A percentile compares a stretch with the other conserved stretches of the same genome.
Conservation (phyloP, 441 rosid genomes). For the Croton laevigatus region DNA sequence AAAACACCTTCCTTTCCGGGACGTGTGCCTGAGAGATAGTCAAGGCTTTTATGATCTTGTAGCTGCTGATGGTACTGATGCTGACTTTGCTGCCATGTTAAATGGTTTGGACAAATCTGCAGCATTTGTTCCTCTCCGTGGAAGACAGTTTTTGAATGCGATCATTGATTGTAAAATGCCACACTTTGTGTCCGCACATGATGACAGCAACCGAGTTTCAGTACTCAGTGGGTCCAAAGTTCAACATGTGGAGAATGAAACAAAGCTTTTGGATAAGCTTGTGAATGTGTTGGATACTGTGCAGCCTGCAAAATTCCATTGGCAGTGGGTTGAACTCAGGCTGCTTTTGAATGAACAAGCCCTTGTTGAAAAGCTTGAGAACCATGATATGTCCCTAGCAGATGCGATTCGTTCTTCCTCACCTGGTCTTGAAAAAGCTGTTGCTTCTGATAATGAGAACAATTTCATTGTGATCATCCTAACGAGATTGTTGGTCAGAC, state of each 20-base stretch:
- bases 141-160: constrained; percentile 85
- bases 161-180: constrained; percentile 84
- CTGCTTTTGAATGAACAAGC: constrained; percentile 97
- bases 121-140: constrained; percentile 90
- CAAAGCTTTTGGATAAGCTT: constrained; percentile 79
- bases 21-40: constrained; percentile 88
- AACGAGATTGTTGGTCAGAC: constrained; percentile 95
- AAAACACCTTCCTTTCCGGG: constrained; percentile 86
- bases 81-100: constrained; percentile 72
- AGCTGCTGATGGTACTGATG: constrained; percentile 79
- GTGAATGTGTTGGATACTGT: constrained; percentile 75
- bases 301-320: constrained; percentile 98
- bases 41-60: constrained; percentile 83
- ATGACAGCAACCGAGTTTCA: constrained; percentile 49
- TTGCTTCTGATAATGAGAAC: constrained; percentile 90
- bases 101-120: constrained; percentile 74
- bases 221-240: constrained; percentile 51
- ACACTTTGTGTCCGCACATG: constrained; percentile 42
- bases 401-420: constrained; percentile 80
- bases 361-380: constrained; percentile 78
- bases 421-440: constrained; percentile 62
- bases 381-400: constrained; percentile 59
- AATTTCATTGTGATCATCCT: constrained; percentile 83
- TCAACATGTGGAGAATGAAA: constrained; percentile 51
- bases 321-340: constrained; percentile 99